Base-by-base conservation (phyloP, 225 moss, liverwort and hornwort genomes). In the Polytrichum formosum region DNA sequence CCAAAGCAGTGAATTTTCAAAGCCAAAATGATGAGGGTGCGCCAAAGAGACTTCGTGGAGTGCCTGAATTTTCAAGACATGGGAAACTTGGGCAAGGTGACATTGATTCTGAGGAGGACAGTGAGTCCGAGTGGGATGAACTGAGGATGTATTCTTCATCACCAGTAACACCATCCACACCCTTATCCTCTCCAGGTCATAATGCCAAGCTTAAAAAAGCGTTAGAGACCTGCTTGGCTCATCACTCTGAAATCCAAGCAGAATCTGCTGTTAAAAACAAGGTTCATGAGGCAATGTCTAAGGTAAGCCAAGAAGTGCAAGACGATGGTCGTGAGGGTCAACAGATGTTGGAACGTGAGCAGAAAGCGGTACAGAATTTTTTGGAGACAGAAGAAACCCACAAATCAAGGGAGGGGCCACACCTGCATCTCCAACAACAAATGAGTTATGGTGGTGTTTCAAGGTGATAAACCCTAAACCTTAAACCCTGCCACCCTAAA, bases 151-250 rank as follows among this genome's bases (percentile, higher is more conserved):
- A 7, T 55, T 73, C 81, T 67, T 84, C 79, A 13, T 46, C 46
- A 3, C 81, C 81, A 46, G 70, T 69, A 28, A 87, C 87, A 67
- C 87, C 87, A 37, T 77, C 84, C 21, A 87, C 84, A 29, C 87
- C 87, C 55, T 62, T 87, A 28, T 87, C 87, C 61, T 87, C 87
- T 65, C 87, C 77, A 70, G 22, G 46, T 67, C 76, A 87, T 67
- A 84, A 81, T 70, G 63, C 28, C 26, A 79, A 56, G 64, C 76
- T 87, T 46, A 81, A 65, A 70, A 79, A 73, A n/a, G 84, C 81
- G 7, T 79, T 87, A 77, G 75, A 81, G 7, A 28, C 77, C 16
- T 79, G 67, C 65, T 29, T 68, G 29, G 23, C 54, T 58, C 65
- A 62, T 7, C 21, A 22, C 23, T 29, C 21, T 30, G 62, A 19